phyloP scores from a whole-genome alignment of 345 rosid species.

The Luvunga scandens region DNA sequence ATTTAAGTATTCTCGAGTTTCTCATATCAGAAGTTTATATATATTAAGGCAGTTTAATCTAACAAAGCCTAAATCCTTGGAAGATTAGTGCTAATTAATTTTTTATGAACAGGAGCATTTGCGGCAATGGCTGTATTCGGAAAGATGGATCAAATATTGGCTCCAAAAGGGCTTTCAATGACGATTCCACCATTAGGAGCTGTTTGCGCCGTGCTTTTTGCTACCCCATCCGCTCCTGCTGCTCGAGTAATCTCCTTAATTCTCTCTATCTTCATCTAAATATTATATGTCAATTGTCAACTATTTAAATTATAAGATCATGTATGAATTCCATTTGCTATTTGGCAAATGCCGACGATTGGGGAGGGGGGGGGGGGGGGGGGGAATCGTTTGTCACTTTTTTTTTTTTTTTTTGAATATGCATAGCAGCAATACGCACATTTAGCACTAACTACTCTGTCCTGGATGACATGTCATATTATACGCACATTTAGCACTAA shows the following conservation, averaged over 20 bases:
- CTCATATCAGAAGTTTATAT: background rate
- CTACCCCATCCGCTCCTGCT: constrained; percentile 77
- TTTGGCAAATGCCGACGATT: background rate
- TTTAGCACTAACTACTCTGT: background rate
- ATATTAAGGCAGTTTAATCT: no score
- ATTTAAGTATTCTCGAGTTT: background rate
- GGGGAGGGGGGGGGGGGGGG: no score
- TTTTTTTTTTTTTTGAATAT: no score
- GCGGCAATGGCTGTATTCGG: constrained; percentile 92
- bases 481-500: background rate
- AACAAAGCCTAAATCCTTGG: background rate
- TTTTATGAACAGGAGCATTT: constrained; percentile 67
- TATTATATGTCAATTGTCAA: no score
- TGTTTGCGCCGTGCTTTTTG: constrained; percentile 79
- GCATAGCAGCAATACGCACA: background rate
- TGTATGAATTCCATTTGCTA: background rate
- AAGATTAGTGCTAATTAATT: background rate
- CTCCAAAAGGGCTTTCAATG: constrained; percentile 69
- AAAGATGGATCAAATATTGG: constrained; percentile 74
- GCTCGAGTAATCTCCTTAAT: constrained; percentile 47
- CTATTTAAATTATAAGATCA: no score
- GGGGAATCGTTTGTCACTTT: no score
- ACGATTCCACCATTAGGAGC: constrained; percentile 93
- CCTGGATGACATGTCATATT: background rate
- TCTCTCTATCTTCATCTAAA: no score